A percentile compares a stretch with the other conserved stretches of the same genome.
Conservation (phyloP, 192 early-diverging fungal genomes). For the Lobulomyces angularis region DNA sequence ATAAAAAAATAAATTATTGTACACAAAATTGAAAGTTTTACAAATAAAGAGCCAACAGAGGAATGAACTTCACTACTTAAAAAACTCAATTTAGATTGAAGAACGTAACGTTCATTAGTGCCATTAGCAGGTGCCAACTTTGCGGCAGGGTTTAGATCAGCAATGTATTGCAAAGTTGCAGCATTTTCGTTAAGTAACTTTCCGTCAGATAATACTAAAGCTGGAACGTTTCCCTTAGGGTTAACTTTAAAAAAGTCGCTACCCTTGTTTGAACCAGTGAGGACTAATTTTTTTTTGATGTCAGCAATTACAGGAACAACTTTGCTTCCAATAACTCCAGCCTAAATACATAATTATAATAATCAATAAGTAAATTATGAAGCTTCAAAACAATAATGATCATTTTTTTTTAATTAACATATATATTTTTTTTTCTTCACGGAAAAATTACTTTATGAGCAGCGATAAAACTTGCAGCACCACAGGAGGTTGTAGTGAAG, state of each 20-base stretch:
- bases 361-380: no score
- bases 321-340: conserved; percentile 12
- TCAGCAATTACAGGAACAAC: conserved; percentile 10
- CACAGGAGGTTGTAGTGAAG: conserved; percentile 12
- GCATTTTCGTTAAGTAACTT: conserved; percentile 19
- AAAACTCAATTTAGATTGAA: conserved; percentile 20
- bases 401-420: no score
- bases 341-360: no score
- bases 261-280: conserved; percentile 10
- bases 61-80: conserved; percentile 16
- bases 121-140: conserved; percentile 1
- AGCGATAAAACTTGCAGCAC: conserved; percentile 13
- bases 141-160: conserved; percentile 6
- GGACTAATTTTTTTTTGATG: conserved; percentile 10
- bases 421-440: no score
- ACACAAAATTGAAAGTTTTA: no score
- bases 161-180: conserved; percentile 16
- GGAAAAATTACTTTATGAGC: conserved; percentile 20
- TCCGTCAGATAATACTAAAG: conserved; percentile 15
- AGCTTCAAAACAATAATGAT: no score
- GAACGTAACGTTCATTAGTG: conserved; percentile 8
- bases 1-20: no score
- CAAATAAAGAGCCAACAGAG: no score
- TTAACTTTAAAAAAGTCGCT: conserved; percentile 14
- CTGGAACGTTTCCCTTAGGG: conserved; percentile 21